A percentile compares a stretch with the other conserved stretches of the same genome.
These are phyloP conservation scores for Daedaleopsis nitida DNA, from an alignment of 768 basidiomycete genomes.

Conservation along the genomic window DNA sequence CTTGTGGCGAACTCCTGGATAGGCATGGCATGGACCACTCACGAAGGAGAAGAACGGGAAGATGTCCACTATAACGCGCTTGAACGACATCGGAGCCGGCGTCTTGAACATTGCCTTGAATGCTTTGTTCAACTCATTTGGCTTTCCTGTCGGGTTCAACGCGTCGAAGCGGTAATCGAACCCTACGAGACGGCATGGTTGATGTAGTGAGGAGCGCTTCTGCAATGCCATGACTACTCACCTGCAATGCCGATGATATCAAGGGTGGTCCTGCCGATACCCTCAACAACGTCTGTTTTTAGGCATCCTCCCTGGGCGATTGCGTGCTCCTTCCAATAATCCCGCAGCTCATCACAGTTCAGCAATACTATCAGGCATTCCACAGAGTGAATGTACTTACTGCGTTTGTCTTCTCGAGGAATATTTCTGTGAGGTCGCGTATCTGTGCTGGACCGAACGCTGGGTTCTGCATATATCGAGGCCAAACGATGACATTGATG, in stretches of 20 bases:
- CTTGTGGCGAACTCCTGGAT: not conserved
- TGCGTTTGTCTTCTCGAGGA: conserved; percentile 53
- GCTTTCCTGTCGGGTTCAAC: conserved; percentile 25
- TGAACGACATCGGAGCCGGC: not conserved
- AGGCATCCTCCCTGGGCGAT: conserved; percentile 28
- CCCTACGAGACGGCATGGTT: conserved; percentile 16
- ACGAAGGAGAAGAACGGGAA: conserved; percentile 26
- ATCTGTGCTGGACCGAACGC: conserved; percentile 64
- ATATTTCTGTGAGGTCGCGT: conserved; percentile 55
- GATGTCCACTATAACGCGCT: not conserved
- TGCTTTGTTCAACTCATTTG: conserved; percentile 34
- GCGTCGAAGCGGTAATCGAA: conserved; percentile 39
- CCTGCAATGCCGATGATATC: conserved; percentile 44
- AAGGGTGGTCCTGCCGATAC: conserved; percentile 39
- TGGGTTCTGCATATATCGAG: conserved; percentile 46
- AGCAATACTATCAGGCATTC: not conserved
- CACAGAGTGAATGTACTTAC: conserved; percentile 30
- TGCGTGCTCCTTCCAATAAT: conserved; percentile 26
- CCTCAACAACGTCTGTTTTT: conserved; percentile 35
- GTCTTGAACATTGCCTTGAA: conserved; percentile 27
- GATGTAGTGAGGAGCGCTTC: not conserved
- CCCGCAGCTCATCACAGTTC: conserved; percentile 17
- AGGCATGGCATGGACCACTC: no score
- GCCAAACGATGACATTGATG: not conserved
- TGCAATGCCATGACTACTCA: not conserved